Base-by-base conservation (phyloP, 345 rosid genomes). In the Cardamine occulta region DNA sequence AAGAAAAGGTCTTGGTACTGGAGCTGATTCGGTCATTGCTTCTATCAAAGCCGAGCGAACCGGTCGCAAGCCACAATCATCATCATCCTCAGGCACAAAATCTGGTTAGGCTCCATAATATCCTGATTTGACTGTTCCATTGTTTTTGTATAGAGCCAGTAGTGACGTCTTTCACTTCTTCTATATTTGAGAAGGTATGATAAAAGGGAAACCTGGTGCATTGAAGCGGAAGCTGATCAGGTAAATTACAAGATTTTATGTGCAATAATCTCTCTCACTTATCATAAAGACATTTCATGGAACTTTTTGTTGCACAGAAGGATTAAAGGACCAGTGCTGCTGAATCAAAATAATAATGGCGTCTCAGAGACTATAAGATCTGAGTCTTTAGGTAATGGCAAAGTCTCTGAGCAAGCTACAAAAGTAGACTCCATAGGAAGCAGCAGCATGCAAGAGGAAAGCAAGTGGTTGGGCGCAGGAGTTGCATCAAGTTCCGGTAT, bases 11-110 rank as follows among this genome's bases (percentile, higher is more conserved):
- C 80, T 93, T 81, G 97, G 98, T 2, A 74, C 93, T 66, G 74
- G 85, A 72, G 96, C 93, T 76, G 97, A 95, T 83, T 84, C 90
- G 14, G 89, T 92, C 32, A 89, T 92, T 37, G 89, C 97, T 80
- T 84, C 99, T 66, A 95, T 95, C 68, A 95, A 86, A 84, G 93
- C 96, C 10, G 96, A 93, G 85, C 83, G 98, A 79, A 88, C 88
- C 28, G 74, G 83, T 58, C 93, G 93, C 63, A 89, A 85, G 79
- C 74, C 88, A 72, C 65, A 88, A 66, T 75, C 94, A 11, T 60
- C 83, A 71, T 75, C 88, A 19, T 10, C 75, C 23, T 64, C 74
- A 73, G 82, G 82, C 86, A 49, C 79, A 42, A 90, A 82, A 84
- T 76, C 85, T 76, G 96, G 96, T 89, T 65, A 74, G 8, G 34